These are phyloP conservation scores for Pinus albicaulis DNA, from an alignment of 75 land plant genomes.

Conservation along the genomic window DNA sequence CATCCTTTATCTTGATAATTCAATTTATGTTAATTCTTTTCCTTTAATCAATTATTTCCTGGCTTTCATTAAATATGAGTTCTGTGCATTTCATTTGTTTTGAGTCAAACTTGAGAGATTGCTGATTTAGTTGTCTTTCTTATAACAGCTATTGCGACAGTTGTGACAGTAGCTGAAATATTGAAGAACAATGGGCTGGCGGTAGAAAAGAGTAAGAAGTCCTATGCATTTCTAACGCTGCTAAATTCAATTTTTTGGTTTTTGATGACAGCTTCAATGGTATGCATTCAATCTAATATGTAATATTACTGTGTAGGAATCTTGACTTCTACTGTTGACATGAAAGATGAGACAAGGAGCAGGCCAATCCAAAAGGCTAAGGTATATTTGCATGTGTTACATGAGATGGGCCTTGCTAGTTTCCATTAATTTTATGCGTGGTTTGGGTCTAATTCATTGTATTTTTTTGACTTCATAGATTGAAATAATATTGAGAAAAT, in stretches of 20 bases:
- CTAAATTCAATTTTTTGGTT: background rate
- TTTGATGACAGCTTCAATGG: background rate
- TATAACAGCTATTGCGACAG: slow-evolving; percentile 77
- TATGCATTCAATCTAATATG: background rate
- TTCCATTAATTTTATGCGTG: background rate
- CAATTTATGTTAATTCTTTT: background rate
- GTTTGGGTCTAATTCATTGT: background rate
- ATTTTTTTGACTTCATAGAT: slow-evolving; percentile 32
- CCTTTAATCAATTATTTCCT: background rate
- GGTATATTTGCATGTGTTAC: slow-evolving; percentile 20
- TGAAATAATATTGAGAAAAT: slow-evolving; percentile 68
- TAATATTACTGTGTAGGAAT: slow-evolving; percentile 40
- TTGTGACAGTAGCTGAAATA: slow-evolving; percentile 87
- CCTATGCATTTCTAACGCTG: background rate
- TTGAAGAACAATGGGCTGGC: slow-evolving; percentile 92
- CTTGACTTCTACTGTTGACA: slow-evolving; percentile 75
- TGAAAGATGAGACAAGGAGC: slow-evolving; percentile 68
- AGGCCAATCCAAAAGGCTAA: slow-evolving; percentile 75
- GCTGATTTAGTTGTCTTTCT: background rate
- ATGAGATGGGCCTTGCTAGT: background rate
- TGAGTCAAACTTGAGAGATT: background rate
- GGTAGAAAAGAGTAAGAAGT: slow-evolving; percentile 73
- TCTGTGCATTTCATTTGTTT: background rate
- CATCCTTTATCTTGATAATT: background rate
- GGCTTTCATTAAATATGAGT: background rate